Conservation (phyloP, 176 grass and related monocot genomes). For the Ananas comosus region DNA sequence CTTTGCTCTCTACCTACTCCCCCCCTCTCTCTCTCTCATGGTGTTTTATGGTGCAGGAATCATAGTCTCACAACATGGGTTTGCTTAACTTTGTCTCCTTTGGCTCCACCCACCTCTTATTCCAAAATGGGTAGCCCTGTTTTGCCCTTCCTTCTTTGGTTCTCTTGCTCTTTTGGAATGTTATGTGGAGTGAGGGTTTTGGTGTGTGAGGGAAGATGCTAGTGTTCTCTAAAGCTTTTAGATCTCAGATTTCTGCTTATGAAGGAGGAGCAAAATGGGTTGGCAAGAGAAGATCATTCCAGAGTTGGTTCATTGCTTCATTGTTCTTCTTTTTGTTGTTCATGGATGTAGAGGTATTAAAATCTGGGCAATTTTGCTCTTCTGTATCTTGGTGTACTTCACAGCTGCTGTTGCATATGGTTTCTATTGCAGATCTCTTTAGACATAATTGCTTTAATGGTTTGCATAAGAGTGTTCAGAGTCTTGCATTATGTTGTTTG, state of each 20-base stretch:
- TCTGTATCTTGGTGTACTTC: background rate
- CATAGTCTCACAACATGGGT: slow-evolving; percentile 12
- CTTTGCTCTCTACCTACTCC: background rate
- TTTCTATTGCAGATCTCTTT: no score
- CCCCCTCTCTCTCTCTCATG: slow-evolving; percentile 3
- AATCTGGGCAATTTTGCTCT: slow-evolving; percentile 1
- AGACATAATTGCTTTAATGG: no score
- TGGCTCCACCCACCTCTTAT: slow-evolving; percentile 13
- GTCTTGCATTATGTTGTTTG: no score
- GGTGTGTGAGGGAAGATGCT: background rate
- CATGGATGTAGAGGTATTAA: slow-evolving; percentile 57
- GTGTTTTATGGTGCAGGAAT: background rate
- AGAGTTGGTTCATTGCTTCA: slow-evolving; percentile 22
- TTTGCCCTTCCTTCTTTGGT: slow-evolving; percentile 7
- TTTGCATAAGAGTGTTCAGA: no score
- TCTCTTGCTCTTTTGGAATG: background rate
- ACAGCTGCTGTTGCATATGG: background rate
- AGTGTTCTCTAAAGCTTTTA: slow-evolving; percentile 21
- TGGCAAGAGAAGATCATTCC: slow-evolving; percentile 29
- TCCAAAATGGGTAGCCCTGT: slow-evolving; percentile 19
- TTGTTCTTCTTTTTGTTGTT: slow-evolving; percentile 13
- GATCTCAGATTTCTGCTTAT: slow-evolving; percentile 29
- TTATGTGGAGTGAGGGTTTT: background rate
- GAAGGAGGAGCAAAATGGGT: slow-evolving; percentile 15
- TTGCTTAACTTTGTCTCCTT: slow-evolving; percentile 21